Evolutionary conservation across 2,329 filamentous ascomycete species (phyloP).

Genomic region (Aspergillus quadricinctus): DNA sequence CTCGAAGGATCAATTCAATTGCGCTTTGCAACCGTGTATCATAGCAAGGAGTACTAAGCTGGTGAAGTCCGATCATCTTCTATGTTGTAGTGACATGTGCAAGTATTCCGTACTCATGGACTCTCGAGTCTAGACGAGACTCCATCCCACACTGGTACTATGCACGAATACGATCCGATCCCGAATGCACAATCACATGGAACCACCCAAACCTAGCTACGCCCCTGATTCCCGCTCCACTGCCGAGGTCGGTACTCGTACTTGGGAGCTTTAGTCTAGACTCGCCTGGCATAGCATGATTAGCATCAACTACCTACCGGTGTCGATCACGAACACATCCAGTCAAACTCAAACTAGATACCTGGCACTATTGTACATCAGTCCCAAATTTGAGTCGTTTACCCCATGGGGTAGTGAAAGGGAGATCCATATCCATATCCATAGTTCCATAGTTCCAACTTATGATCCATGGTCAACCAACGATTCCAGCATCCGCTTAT

Average conservation of each 20-base stretch:
- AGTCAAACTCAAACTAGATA: neutral
- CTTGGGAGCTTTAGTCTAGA: neutral
- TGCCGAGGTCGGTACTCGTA: neutral
- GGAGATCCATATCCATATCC: neutral
- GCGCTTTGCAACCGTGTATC: neutral
- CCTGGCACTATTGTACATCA: neutral
- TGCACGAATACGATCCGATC: neutral
- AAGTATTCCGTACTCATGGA: neutral
- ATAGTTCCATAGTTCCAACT: too few relatives aligned
- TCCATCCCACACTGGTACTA: neutral
- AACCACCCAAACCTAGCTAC: neutral
- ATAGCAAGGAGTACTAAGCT: neutral
- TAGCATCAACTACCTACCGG: neutral
- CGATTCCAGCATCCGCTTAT: neutral
- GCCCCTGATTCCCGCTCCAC: neutral
- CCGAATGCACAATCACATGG: neutral
- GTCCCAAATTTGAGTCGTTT: neutral
- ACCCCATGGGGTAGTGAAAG: neutral
- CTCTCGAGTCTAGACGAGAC: neutral
- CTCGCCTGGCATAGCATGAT: neutral
- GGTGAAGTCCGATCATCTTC: neutral
- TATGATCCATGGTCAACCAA: neutral
- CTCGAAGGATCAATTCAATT: neutral
- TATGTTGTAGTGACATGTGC: neutral
- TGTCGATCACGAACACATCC: neutral